Evolutionary conservation across 805 yeast species (phyloP), one percentile per base, ranked within the genome.

Genomic region (Tetrapisispora namnaoensis): DNA sequence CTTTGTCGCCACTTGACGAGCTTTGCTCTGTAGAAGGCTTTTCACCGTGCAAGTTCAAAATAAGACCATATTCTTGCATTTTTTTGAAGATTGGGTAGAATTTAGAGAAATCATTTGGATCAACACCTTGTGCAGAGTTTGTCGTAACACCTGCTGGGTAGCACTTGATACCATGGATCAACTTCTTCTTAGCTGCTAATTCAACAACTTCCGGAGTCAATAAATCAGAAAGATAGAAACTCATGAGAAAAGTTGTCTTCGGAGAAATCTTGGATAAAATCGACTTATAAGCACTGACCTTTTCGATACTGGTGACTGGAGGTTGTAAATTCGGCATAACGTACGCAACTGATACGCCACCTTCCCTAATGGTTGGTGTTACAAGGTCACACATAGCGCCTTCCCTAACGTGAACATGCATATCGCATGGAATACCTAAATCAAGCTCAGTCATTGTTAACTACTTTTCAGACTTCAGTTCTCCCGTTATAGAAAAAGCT

Each of bases 121-220:
- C 93, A 22, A 93, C 96, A 45, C 99, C 99, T 3, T 83, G 86
- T 44, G 77, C 68, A 10, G 96, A 88, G 70, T 93, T 93, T 37
- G 99, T 93, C n/a, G 99, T 93, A 32, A 93, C 99, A 42, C 99
- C 99, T 1, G 98, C 97, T 39, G 99, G 99, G 66, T 93, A 93
- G 65, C 96, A 89, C 67, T 93, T 93, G 56, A 93, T 87, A 49
- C 99, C 99, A 30, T 80, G 74, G 48, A 91, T 80, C 37, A 79
- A 80, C 1, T 82, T 82, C 17, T 68, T 59, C 48, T 72, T 62
- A 8, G 90, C 95, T 35, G 97, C 98, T 53, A 79, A 77, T 48
- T 78, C 80, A 49, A 93, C 82, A 38, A 88, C 71, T 55, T 86
- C 95, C 0, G 98, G 97, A 1, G 96, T 87, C 54, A 93, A 71